phyloP scores from a whole-genome alignment of 2,329 filamentous ascomycete genomes.

The Arthroderma sp. region DNA sequence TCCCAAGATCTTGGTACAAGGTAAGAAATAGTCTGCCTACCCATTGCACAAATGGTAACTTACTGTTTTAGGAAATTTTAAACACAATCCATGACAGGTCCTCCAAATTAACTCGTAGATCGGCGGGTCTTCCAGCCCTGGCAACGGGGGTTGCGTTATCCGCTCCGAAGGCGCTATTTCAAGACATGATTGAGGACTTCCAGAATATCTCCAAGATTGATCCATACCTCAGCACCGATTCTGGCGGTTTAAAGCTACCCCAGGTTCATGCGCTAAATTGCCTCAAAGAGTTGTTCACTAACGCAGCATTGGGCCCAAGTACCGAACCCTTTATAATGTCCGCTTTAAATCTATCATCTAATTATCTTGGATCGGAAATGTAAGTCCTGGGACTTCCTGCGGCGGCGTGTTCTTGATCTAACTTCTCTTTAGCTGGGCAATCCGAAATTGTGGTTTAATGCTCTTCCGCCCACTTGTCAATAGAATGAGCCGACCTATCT shows the following conservation, averaged over 20 bases:
- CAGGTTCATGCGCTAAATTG: constrained; percentile 95
- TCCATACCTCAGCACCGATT: constrained; percentile 17
- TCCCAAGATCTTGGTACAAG: constrained; percentile 59
- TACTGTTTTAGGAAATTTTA: constrained; percentile 37
- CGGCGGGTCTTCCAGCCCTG: constrained; percentile 79
- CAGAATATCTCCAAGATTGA: constrained; percentile 25
- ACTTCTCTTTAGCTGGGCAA: constrained; percentile 57
- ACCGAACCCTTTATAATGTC: constrained; percentile 63
- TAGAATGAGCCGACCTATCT: constrained; percentile 37
- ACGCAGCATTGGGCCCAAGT: constrained; percentile 57
- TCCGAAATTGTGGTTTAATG: constrained; percentile 85
- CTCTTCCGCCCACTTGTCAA: constrained; percentile 74
- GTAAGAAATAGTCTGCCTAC: constrained; percentile 26
- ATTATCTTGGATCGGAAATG: constrained; percentile 65
- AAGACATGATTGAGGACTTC: constrained; percentile 29
- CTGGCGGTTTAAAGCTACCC: constrained; percentile 48
- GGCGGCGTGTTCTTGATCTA: not conserved
- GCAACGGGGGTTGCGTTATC: constrained; percentile 62
- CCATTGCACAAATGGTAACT: constrained; percentile 10
- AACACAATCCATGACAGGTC: constrained; percentile 60
- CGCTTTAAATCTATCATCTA: constrained; percentile 65
- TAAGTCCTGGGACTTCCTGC: constrained; percentile 27
- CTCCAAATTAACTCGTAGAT: constrained; percentile 71
- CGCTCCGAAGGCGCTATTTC: constrained; percentile 38
- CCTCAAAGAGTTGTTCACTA: constrained; percentile 81